phyloP scores from a whole-genome alignment of 1,284 basidiomycete species.

The Cerioporus squamosus region DNA sequence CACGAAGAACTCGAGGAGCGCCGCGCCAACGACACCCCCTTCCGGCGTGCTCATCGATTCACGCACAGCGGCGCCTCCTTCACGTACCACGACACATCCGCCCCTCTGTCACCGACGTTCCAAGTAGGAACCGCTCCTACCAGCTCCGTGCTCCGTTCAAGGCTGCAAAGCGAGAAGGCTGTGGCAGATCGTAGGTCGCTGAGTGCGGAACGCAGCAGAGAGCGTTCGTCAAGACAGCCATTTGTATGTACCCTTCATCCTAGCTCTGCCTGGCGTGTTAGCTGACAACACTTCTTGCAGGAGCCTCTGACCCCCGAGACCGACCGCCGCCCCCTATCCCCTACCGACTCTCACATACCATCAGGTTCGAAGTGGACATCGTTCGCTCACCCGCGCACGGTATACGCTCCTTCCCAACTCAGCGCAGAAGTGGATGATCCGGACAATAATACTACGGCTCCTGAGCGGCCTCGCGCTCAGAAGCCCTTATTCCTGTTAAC shows the following conservation, averaged over 20 bases:
- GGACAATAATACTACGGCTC: slow-evolving; percentile 40
- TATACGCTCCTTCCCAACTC: slow-evolving; percentile 44
- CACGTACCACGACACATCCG: slow-evolving; percentile 18
- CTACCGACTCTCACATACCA: slow-evolving; percentile 50
- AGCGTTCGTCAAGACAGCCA: slow-evolving; percentile 30
- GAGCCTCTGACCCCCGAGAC: slow-evolving; percentile 69
- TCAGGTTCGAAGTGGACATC: slow-evolving; percentile 48
- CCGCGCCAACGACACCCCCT: slow-evolving; percentile 47
- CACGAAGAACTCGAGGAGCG: slow-evolving; percentile 80
- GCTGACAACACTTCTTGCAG: slow-evolving; percentile 33
- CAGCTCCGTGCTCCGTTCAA: slow-evolving; percentile 27
- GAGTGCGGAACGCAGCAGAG: slow-evolving; percentile 38
- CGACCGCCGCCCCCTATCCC: slow-evolving; percentile 57
- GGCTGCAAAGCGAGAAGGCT: slow-evolving; percentile 19
- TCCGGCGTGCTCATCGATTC: slow-evolving; percentile 26
- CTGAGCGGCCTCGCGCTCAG: slow-evolving; percentile 47
- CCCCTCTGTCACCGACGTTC: slow-evolving; percentile 34
- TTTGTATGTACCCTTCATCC: slow-evolving; percentile 43
- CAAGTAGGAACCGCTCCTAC: slow-evolving; percentile 33
- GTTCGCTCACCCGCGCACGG: slow-evolving; percentile 43
- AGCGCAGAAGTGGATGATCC: slow-evolving; percentile 53
- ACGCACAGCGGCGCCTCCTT: slow-evolving; percentile 29
- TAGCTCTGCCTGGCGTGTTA: neutral
- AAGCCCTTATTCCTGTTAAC: slow-evolving; percentile 63
- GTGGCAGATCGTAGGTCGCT: slow-evolving; percentile 30